Evolutionary conservation across 768 basidiomycete species (phyloP), one percentile per base, ranked within the genome.

Genomic region (Hygrocybe punicea): DNA sequence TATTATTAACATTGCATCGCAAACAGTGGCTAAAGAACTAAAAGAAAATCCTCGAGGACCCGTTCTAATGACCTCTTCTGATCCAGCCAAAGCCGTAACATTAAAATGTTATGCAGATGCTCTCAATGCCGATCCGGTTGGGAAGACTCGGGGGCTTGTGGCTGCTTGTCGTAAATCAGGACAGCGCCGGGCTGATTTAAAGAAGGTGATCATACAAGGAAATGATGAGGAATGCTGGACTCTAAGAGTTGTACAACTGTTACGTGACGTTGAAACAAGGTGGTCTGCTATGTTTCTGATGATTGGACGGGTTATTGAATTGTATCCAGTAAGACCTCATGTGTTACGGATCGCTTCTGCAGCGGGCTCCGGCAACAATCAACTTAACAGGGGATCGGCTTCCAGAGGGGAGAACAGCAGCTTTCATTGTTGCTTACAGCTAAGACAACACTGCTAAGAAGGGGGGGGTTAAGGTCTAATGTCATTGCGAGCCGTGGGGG

Each of bases 201-300:
- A 53, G 23, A 51, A 60, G 8, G 56, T 63, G 8, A 70, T 76
- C 34, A 25, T n/a, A 2, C 61, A 69, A 6, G 66, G 69, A 0
- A 73, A 73, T 53, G 44, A 58, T 37, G 61, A 55, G 6, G 40
- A 17, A 1, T 63, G 65, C 55, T 39, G 35, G 39, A 51, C 51
- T 39, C 29, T 17, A 23, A 58, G 58, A 2, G 53, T 62, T 16
- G 59, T 71, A 2, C 57, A 65, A 51, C 68, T 73, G 2, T 61
- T 74, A 9, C 61, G 62, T 5, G 74, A 74, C 63, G 58, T 62
- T 24, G 71, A 73, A n/a, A 72, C 66, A 0, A n/a, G 17, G 45
- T 7, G 11, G n/a, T n/a, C n/a, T n/a, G n/a, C n/a, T n/a, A n/a
- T n/a, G n/a, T n/a, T n/a, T n/a, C n/a, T n/a, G n/a, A n/a, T n/a